These are phyloP conservation scores for Sindora glabra DNA, from an alignment of 306 rosid genomes.

Conservation along the genomic window DNA sequence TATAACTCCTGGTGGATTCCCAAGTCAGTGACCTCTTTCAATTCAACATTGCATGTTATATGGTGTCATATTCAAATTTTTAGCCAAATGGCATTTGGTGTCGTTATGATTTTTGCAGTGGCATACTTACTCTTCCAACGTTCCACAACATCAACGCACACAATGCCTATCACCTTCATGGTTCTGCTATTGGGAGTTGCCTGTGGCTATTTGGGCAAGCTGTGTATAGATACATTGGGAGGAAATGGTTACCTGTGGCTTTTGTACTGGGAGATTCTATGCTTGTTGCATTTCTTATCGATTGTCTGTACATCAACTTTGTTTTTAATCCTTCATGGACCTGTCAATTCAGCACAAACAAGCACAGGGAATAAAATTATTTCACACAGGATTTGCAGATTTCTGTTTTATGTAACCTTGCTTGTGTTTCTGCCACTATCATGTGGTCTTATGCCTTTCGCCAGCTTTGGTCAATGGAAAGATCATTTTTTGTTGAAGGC, in stretches of 20 bases:
- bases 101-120: slow-evolving; percentile 45
- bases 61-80: slow-evolving; percentile 58
- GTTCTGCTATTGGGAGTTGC: slow-evolving; percentile 55
- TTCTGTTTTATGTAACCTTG: slow-evolving; percentile 32
- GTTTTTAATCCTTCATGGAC: slow-evolving; percentile 47
- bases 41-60: slow-evolving; percentile 31
- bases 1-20: slow-evolving; percentile 65
- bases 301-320: neutral
- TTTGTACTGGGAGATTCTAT: slow-evolving; percentile 55
- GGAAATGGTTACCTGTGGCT: slow-evolving; percentile 45
- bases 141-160: slow-evolving; percentile 39
- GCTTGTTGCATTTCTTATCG: slow-evolving; percentile 52
- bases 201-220: slow-evolving; percentile 74
- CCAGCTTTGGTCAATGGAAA: slow-evolving; percentile 65
- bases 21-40: slow-evolving; percentile 39
- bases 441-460: slow-evolving; percentile 85
- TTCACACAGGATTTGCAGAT: slow-evolving; percentile 54
- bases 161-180: slow-evolving; percentile 72
- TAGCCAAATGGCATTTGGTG: slow-evolving; percentile 59
- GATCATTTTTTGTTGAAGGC: slow-evolving; percentile 37
- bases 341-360: slow-evolving; percentile 25
- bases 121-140: slow-evolving; percentile 56
- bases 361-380: slow-evolving; percentile 13
- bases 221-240: slow-evolving; percentile 76
- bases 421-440: slow-evolving; percentile 52